These are phyloP conservation scores for Calonectria pauciramosa DNA, from an alignment of 2,329 filamentous ascomycete species.

Conservation along the genomic window DNA sequence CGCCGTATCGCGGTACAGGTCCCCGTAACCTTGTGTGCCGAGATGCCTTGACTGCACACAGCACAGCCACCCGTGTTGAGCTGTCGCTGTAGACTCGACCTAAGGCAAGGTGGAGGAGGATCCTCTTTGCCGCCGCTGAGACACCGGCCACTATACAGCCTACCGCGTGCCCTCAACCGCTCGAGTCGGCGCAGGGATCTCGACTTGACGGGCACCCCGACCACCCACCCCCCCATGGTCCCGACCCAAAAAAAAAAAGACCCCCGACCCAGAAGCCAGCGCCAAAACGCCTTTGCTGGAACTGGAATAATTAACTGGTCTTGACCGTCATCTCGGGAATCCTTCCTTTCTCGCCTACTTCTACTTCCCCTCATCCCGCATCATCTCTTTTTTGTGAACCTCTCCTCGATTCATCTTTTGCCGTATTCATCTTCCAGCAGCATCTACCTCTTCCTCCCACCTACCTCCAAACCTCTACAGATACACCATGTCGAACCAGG, in stretches of 20 bases:
- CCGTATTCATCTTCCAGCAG: neutral
- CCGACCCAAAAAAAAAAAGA: neutral
- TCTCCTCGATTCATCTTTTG: neutral
- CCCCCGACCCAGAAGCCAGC: neutral
- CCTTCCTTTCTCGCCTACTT: neutral
- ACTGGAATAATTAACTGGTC: conserved; percentile 15
- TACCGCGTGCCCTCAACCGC: neutral
- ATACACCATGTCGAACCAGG: conserved; percentile 56
- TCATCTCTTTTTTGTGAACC: neutral
- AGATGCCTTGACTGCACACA: neutral
- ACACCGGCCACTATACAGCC: neutral
- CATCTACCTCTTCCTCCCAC: neutral
- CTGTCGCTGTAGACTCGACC: neutral
- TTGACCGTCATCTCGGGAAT: conserved; percentile 1
- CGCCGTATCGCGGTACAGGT: neutral
- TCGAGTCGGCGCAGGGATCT: conserved; percentile 12
- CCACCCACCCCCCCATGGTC: neutral
- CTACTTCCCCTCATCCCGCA: conserved; percentile 4
- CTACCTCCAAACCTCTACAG: neutral
- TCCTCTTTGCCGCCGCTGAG: neutral
- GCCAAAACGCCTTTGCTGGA: conserved; percentile 1
- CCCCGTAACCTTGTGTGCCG: neutral
- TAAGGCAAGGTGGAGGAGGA: neutral
- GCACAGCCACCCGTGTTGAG: conserved; percentile 6
- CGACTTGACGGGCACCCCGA: conserved; percentile 14